Evolutionary conservation across 1,284 basidiomycete species (phyloP).

Genomic region (Porogramme epimiltina): DNA sequence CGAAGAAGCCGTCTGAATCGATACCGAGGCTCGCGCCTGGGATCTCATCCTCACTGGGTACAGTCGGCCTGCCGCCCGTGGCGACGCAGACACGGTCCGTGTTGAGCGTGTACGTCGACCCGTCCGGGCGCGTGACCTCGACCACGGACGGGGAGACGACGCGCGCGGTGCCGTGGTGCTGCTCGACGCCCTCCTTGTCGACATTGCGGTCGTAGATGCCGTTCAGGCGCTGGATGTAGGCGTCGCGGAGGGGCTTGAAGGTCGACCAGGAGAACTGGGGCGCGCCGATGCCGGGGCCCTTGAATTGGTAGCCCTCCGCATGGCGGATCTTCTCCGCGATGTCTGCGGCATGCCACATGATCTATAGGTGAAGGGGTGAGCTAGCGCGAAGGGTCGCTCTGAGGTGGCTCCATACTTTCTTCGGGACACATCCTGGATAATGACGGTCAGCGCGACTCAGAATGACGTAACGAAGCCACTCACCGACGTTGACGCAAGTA

Average conservation of each 20-base stretch:
- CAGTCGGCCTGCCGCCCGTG: constrained; percentile 83
- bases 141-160: constrained; percentile 70
- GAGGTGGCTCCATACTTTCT: constrained; percentile 56
- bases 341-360: constrained; percentile 99
- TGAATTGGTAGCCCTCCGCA: constrained; percentile 80
- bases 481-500: constrained; percentile 95
- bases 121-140: constrained; percentile 68
- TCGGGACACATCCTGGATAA: constrained; percentile 87
- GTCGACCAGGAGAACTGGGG: constrained; percentile 86
- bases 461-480: constrained; percentile 31
- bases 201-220: constrained; percentile 92
- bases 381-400: background rate
- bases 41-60: constrained; percentile 81
- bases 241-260: constrained; percentile 94
- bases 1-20: constrained; percentile 96
- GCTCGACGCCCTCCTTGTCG: constrained; percentile 87
- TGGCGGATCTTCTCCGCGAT: constrained; percentile 83
- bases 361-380: constrained; percentile 46
- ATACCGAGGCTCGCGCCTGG: constrained; percentile 92
- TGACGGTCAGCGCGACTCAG: background rate
- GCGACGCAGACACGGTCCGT: constrained; percentile 84
- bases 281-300: constrained; percentile 42
- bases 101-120: constrained; percentile 65
- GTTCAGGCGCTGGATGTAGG: constrained; percentile 91
- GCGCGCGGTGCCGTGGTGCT: constrained; percentile 80